phyloP scores from a whole-genome alignment of 2,329 filamentous ascomycete species.

The Graphiopsis chlorocephala region DNA sequence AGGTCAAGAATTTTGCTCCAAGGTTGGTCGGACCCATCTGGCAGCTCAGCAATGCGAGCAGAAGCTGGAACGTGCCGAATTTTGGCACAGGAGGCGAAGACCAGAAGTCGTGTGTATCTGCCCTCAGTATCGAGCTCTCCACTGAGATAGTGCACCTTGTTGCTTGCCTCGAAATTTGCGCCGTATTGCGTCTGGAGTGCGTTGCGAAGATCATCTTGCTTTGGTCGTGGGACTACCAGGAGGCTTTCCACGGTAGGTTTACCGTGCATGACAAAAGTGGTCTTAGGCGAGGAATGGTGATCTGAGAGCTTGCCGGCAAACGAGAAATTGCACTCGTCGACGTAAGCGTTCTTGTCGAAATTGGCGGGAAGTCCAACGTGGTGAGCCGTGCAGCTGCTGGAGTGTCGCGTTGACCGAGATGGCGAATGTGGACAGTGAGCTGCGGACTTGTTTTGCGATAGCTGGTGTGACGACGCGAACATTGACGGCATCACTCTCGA shows the following conservation, averaged over 20 bases:
- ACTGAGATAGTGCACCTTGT: conserved; percentile 19
- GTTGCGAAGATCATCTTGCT: not conserved
- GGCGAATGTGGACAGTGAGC: conserved; percentile 17
- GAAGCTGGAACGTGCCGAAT: not conserved
- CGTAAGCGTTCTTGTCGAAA: not conserved
- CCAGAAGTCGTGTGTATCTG: conserved; percentile 17
- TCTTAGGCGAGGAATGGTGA: conserved; percentile 15
- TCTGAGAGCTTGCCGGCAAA: conserved; percentile 28
- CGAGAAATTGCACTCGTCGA: conserved; percentile 31
- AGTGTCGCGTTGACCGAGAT: conserved; percentile 24
- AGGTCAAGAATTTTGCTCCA: conserved; percentile 25
- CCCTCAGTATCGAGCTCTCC: conserved; percentile 10
- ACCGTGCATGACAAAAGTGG: conserved; percentile 25
- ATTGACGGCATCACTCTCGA: conserved; percentile 18
- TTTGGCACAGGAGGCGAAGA: conserved; percentile 24
- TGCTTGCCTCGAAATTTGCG: conserved; percentile 15
- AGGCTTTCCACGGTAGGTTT: conserved; percentile 11
- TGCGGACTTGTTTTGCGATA: conserved; percentile 20
- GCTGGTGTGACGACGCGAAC: conserved; percentile 33
- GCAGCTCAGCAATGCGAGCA: conserved; percentile 16
- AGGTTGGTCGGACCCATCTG: conserved; percentile 8
- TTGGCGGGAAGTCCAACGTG: conserved; percentile 21
- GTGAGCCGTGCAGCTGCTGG: conserved; percentile 26
- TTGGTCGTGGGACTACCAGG: not conserved
- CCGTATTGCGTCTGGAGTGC: not conserved